Base-by-base conservation (phyloP, 2,329 filamentous ascomycete species). In the Reticulascus tulasneorum region DNA sequence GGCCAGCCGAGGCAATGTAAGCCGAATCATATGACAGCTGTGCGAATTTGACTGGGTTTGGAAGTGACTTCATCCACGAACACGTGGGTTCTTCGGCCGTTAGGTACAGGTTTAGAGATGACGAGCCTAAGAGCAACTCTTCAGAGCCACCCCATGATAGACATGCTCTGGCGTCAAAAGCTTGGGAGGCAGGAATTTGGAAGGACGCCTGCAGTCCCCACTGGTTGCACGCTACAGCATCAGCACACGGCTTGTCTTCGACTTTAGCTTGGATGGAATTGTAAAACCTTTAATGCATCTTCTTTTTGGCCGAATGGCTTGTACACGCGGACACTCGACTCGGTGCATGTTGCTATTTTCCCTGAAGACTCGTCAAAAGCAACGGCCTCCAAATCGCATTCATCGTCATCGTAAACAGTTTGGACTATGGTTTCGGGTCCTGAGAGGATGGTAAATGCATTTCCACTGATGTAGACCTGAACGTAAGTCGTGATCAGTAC, bases 141-240 rank as follows among this genome's bases (percentile, higher is more conserved):
- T 91, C 84, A 20, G 82, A 73, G 47, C 79, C 75, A 23, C 91
- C 91, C 93, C 93, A 98, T 11, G 90, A 96, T 33, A 98, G 64
- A 6, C 58, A 50, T 8, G 28, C 25, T 51, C 56, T 55, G 26
- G 56, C 46, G 11, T 49, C 51, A 33, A 72, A 79, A 40, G 65
- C 23, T 47, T 46, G 30, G 37, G 17, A 23, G 34, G 47, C 29
- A 47, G 50, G 38, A 27, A 73, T 56, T 47, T 69, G 61, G 37
- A 87, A 77, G 45, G 69, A 71, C 35, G 76, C 71, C 63, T 88
- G 79, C 37, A 82, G 65, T 22, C 71, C 73, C 75, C 80, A 84
- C 77, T 82, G 54, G 10, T 23, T 27, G 6, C n/a, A 10, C 31
- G 13, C 18, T 7, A 15, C n/a, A 6, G 21, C 4, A 15, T 42